Percentiles rank a stretch among this genome's conserved stretches.
phyloP scores from a whole-genome alignment of 768 basidiomycete genomes.

The Filobasidium wieringae region DNA sequence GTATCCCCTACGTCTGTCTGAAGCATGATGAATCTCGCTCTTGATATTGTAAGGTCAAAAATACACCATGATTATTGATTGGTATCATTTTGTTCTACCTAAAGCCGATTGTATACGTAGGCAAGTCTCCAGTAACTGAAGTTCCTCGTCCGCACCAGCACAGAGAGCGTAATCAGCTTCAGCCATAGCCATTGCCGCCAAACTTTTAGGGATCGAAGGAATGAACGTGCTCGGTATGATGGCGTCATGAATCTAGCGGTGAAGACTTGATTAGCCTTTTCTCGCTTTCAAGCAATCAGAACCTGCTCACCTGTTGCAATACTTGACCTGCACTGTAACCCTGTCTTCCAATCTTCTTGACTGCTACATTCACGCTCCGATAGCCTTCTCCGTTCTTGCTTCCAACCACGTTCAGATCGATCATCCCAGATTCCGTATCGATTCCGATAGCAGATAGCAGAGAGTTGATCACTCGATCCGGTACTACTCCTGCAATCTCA shows the following conservation, averaged over 20 bases:
- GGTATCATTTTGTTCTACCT: background rate
- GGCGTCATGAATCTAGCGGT: conserved; percentile 70
- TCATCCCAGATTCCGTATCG: conserved; percentile 43
- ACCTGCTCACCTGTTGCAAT: conserved; percentile 59
- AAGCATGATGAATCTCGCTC: no score
- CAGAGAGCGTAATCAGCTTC: conserved; percentile 92
- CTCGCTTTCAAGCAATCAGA: background rate
- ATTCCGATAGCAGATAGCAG: conserved; percentile 65
- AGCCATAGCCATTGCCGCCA: conserved; percentile 70
- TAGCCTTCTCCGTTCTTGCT: conserved; percentile 41
- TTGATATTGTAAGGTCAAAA: no score
- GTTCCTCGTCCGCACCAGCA: conserved; percentile 93
- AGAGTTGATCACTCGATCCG: conserved; percentile 54
- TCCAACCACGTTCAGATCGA: conserved; percentile 11
- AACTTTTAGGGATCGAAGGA: conserved; percentile 65
- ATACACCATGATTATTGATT: no score
- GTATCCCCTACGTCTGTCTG: no score
- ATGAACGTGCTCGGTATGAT: conserved; percentile 72
- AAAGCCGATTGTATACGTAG: conserved; percentile 56
- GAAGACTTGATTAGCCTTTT: background rate
- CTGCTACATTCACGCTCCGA: conserved; percentile 46
- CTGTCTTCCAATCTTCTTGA: conserved; percentile 65
- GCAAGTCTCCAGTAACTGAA: conserved; percentile 86
- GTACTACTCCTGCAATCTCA: conserved; percentile 94
- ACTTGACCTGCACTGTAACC: conserved; percentile 89